Evolutionary conservation across 495 filamentous ascomycete species (phyloP).

Genomic region (Xylaria cubensis): DNA sequence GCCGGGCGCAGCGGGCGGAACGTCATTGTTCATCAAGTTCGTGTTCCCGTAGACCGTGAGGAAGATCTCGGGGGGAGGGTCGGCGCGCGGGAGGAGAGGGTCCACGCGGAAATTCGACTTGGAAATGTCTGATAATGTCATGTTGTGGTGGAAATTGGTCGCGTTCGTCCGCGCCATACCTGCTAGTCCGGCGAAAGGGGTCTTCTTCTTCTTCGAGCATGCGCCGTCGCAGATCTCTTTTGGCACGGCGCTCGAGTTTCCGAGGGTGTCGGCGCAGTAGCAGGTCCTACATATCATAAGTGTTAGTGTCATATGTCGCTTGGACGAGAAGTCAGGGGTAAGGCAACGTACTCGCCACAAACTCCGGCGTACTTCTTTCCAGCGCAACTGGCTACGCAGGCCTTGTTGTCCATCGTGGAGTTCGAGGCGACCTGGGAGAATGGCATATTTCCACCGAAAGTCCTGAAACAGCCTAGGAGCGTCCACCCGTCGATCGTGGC

Average conservation of each 20-base stretch:
- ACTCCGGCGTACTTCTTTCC: constrained; percentile 36
- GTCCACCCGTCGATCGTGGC: constrained; percentile 26
- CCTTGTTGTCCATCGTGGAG: constrained; percentile 29
- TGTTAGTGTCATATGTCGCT: neutral
- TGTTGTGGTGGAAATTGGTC: neutral
- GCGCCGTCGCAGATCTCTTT: constrained; percentile 30
- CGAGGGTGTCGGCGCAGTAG: constrained; percentile 59
- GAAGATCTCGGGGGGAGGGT: neutral
- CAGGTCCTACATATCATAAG: constrained; percentile 24
- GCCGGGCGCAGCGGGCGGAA: constrained; percentile 30
- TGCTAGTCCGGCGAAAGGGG: neutral
- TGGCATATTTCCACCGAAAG: neutral
- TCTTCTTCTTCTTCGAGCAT: neutral
- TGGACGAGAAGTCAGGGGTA: neutral
- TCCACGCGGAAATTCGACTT: constrained; percentile 14
- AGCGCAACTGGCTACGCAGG: constrained; percentile 30
- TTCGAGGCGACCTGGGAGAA: constrained; percentile 23
- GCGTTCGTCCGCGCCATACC: neutral
- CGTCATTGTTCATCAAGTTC: constrained; percentile 1
- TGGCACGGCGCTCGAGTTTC: constrained; percentile 54
- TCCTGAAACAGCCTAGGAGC: constrained; percentile 36
- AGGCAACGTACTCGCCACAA: constrained; percentile 28
- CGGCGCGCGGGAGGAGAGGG: neutral
- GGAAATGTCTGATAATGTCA: neutral
- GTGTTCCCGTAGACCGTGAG: constrained; percentile 35